Percentiles rank a stretch among this genome's conserved stretches.
Evolutionary conservation across 2,329 filamentous ascomycete genomes (phyloP).

Genomic region (Zymoseptoria ardabiliae): DNA sequence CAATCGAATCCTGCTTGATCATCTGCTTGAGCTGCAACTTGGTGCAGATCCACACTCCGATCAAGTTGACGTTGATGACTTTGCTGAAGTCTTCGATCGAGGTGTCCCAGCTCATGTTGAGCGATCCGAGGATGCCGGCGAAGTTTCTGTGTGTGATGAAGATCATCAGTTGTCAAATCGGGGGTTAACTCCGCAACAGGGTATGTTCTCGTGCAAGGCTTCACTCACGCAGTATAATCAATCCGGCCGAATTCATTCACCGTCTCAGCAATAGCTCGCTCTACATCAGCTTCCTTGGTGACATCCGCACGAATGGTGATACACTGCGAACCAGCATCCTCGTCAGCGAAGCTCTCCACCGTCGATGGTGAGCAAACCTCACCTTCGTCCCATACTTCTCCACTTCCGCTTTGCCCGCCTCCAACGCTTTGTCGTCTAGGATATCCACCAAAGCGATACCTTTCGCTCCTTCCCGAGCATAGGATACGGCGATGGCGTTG

Average conservation of each 20-base stretch:
- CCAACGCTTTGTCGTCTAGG: slow-evolving; percentile 17
- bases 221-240: slow-evolving; percentile 31
- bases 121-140: slow-evolving; percentile 31
- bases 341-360: neutral
- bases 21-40: slow-evolving; percentile 37
- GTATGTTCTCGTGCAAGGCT: no score
- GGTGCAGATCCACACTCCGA: slow-evolving; percentile 32
- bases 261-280: slow-evolving; percentile 28
- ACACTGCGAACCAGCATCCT: slow-evolving; percentile 4
- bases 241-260: slow-evolving; percentile 32
- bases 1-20: slow-evolving; percentile 28
- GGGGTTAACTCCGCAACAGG: neutral
- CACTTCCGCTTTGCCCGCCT: slow-evolving; percentile 17
- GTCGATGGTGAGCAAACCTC: neutral
- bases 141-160: slow-evolving; percentile 16
- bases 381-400: slow-evolving; percentile 21
- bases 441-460: slow-evolving; percentile 23
- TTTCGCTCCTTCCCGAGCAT: slow-evolving; percentile 22
- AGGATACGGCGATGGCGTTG: slow-evolving; percentile 23
- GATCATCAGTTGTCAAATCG: neutral
- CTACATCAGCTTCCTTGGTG: slow-evolving; percentile 29
- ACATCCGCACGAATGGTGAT: slow-evolving; percentile 24
- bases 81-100: slow-evolving; percentile 31
- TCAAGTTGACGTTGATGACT: slow-evolving; percentile 32
- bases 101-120: slow-evolving; percentile 22